Base-by-base conservation (phyloP, 2,329 filamentous ascomycete genomes). In the Hypomyces rosellus region DNA sequence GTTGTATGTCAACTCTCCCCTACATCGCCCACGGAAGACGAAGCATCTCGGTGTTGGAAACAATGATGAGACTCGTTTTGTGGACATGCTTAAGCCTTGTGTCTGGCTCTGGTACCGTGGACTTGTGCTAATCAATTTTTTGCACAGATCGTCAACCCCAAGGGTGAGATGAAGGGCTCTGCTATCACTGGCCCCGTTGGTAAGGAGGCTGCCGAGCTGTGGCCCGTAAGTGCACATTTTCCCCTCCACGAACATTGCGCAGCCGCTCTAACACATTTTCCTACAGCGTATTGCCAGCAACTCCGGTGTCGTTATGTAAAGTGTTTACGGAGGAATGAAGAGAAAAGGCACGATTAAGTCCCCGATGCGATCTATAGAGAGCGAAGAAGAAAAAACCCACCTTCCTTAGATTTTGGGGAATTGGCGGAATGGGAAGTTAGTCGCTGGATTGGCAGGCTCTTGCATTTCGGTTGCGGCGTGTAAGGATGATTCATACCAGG, bases 81-180 rank as follows among this genome's bases (percentile, higher is more conserved):
- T 34, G 43, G 6, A 51, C 14, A 22, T 33, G 5, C 8, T 30
- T 30, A 6, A 30, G 25, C 25, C 25, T 30, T 30, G 6, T 11
- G 9, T 7, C 9, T 4, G 25, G 25, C 25, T 30, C 25, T 6
- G 8, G 25, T 30, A 30, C 9, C 9, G 25, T 30, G 25, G 9
- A 30, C 25, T 30, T 30, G 49, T 20, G 62, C 73, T 77, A 62
- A 78, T 64, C 18, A 1, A 15, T 38, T 5, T 39, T 41, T 40
- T 37, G 34, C 67, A 33, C 69, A 93, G 88, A 99, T 99, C 70
- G 93, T 99, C 82, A 99, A 99, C 84, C 90, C 92, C 77, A 99
- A 99, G 88, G 93, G 93, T 80, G 93, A 99, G 82, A 99, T 99
- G 93, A 99, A 99, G 88, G 93, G 93, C 72, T 96, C 90, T 61